Percentiles rank a stretch among this genome's conserved stretches.
phyloP scores from a whole-genome alignment of 176 grass and related monocot genomes.

The Oryza punctata region DNA sequence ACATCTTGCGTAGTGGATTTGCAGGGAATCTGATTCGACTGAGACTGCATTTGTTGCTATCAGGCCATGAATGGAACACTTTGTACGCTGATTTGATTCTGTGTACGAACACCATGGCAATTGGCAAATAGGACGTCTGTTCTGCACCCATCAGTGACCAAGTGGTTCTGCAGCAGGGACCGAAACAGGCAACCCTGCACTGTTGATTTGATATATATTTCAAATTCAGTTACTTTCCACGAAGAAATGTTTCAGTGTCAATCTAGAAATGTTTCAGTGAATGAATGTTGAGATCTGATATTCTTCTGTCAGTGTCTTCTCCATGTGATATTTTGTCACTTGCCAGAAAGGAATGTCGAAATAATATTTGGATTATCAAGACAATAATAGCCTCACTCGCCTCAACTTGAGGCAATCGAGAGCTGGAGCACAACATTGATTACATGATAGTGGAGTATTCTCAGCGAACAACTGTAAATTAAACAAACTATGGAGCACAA shows the following conservation, averaged over 20 bases:
- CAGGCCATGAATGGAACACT: neutral
- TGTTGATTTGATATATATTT: too few species aligned
- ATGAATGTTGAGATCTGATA: too few species aligned
- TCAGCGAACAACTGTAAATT: neutral
- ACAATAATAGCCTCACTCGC: neutral
- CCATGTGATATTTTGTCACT: neutral
- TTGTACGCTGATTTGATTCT: neutral
- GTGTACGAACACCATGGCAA: neutral
- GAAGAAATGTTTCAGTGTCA: too few species aligned
- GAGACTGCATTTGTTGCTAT: neutral
- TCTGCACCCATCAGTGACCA: too few species aligned
- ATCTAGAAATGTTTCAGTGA: too few species aligned
- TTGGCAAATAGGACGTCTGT: neutral
- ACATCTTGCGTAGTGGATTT: neutral
- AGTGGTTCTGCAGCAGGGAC: too few species aligned
- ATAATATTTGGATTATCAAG: neutral
- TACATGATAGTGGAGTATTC: neutral
- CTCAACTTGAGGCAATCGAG: neutral
- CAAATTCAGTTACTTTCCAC: too few species aligned
- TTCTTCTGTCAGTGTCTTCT: neutral
- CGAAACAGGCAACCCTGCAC: too few species aligned
- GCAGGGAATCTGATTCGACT: constrained; percentile 18
- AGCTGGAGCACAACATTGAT: neutral
- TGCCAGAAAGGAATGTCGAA: neutral
- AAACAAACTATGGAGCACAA: constrained; percentile 20